phyloP scores from a whole-genome alignment of 768 basidiomycete genomes.

The Rhizopogon rudus region DNA sequence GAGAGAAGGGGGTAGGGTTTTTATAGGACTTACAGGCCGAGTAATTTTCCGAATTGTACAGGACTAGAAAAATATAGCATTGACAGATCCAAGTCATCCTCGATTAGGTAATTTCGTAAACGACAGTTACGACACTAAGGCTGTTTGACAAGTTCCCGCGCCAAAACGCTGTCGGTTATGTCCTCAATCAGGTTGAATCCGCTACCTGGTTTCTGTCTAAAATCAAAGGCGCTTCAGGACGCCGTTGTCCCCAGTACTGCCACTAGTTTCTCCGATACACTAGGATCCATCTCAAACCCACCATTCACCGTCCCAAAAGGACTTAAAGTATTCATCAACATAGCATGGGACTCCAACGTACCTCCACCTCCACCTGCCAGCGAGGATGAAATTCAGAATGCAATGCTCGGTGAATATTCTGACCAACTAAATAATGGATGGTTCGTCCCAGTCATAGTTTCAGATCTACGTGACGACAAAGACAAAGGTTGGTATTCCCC shows the following conservation, averaged over 20 bases:
- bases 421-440: constrained; percentile 39
- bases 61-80: background rate
- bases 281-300: constrained; percentile 17
- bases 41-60: constrained; percentile 1
- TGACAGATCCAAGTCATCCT: background rate
- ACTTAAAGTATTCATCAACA: constrained; percentile 68
- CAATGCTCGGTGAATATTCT: constrained; percentile 46
- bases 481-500: constrained; percentile 58
- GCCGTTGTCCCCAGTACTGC: constrained; percentile 21
- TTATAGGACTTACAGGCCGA: constrained; percentile 1
- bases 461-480: constrained; percentile 51
- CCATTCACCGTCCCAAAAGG: constrained; percentile 39
- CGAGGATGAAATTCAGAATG: constrained; percentile 53
- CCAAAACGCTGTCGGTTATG: background rate
- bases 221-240: constrained; percentile 44
- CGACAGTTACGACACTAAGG: background rate
- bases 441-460: constrained; percentile 71
- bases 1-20: background rate
- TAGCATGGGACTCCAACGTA: constrained; percentile 64
- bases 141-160: background rate
- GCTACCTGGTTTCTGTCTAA: constrained; percentile 66
- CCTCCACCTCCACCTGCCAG: constrained; percentile 63
- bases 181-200: constrained; percentile 40
- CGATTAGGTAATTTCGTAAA: background rate
- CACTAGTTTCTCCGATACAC: constrained; percentile 1